Conservation (phyloP, 495 filamentous ascomycete genomes). For the Podospora appendiculata region DNA sequence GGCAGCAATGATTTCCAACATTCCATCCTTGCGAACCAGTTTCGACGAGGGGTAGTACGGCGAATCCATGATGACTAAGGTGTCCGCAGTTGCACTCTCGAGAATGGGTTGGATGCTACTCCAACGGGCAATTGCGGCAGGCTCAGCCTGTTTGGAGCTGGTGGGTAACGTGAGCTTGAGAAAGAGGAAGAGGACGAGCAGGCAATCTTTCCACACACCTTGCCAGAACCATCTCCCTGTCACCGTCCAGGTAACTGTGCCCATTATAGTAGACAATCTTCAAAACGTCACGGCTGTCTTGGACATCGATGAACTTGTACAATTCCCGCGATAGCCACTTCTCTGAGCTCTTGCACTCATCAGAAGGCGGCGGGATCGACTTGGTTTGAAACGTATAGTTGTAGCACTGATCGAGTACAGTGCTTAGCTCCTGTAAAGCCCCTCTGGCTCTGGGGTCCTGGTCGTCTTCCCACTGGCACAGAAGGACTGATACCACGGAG, state of each 20-base stretch:
- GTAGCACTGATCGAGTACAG: constrained; percentile 34
- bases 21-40: constrained; percentile 30
- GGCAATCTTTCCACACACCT: constrained; percentile 22
- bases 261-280: constrained; percentile 43
- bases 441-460: constrained; percentile 22
- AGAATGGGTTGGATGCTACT: constrained; percentile 38
- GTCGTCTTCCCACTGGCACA: constrained; percentile 42
- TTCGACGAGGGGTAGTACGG: constrained; percentile 39
- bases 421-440: constrained; percentile 31
- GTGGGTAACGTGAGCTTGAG: constrained; percentile 2
- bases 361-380: constrained; percentile 31
- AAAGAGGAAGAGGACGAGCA: background rate
- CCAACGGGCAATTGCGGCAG: constrained; percentile 36
- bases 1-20: constrained; percentile 41
- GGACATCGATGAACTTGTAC: constrained; percentile 34
- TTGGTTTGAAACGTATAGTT: constrained; percentile 32
- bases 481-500: constrained; percentile 30
- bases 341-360: constrained; percentile 32
- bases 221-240: constrained; percentile 40
- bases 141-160: constrained; percentile 34
- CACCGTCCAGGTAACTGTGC: constrained; percentile 35
- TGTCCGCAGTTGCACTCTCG: constrained; percentile 36
- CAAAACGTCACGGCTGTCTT: constrained; percentile 36
- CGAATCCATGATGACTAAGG: constrained; percentile 43
- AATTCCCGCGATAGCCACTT: constrained; percentile 35